These are phyloP conservation scores for Kwoniella sp. DNA, from an alignment of 768 basidiomycete genomes.

Conservation along the genomic window DNA sequence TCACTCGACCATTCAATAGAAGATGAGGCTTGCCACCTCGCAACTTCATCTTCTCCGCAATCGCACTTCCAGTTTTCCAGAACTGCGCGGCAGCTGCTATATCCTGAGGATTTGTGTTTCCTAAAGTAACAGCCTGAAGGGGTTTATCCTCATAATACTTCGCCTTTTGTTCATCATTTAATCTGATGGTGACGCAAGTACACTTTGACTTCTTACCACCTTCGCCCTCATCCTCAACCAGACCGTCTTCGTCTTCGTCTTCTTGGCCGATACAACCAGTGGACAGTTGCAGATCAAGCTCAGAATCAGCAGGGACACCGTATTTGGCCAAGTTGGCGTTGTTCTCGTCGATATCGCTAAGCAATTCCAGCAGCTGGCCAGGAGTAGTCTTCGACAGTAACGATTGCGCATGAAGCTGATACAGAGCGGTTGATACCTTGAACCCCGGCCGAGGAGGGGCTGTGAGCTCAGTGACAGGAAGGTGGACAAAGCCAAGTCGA, in stretches of 20 bases:
- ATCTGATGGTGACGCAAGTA: background rate
- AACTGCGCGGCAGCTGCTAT: slow-evolving; percentile 40
- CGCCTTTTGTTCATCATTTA: slow-evolving; percentile 4
- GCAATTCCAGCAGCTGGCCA: slow-evolving; percentile 36
- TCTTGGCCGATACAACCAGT: background rate
- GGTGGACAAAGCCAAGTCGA: slow-evolving; percentile 77
- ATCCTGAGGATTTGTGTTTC: slow-evolving; percentile 27
- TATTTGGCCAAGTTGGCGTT: slow-evolving; percentile 27
- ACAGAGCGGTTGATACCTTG: slow-evolving; percentile 54
- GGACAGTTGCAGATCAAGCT: background rate
- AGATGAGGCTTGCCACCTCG: slow-evolving; percentile 66
- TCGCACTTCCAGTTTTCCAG: slow-evolving; percentile 40
- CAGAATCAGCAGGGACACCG: background rate
- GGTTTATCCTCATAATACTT: slow-evolving; percentile 18
- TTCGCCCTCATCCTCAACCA: too few species aligned
- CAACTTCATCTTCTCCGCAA: slow-evolving; percentile 65
- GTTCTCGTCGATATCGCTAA: slow-evolving; percentile 38
- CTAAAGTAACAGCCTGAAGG: slow-evolving; percentile 29
- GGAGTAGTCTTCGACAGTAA: slow-evolving; percentile 31
- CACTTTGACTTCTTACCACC: too few species aligned
- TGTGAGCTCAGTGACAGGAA: slow-evolving; percentile 60
- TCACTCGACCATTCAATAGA: slow-evolving; percentile 80
- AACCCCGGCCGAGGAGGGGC: slow-evolving; percentile 52
- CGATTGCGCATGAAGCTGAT: slow-evolving; percentile 38
- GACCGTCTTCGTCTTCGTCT: background rate